phyloP scores from a whole-genome alignment of 495 filamentous ascomycete genomes.

The Trichocladium uniseriatum region DNA sequence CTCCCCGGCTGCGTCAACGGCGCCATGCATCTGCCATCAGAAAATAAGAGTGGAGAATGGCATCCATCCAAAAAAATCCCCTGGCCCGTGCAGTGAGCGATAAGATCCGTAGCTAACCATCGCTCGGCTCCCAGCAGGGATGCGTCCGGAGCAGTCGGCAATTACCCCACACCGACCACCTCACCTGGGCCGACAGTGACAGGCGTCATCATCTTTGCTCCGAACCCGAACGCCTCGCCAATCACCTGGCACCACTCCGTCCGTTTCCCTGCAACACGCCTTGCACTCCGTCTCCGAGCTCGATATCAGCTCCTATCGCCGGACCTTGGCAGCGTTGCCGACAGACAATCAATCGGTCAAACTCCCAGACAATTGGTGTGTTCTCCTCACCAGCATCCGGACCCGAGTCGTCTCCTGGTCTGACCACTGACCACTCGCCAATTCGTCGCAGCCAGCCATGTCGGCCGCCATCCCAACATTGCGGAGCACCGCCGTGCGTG shows the following conservation, averaged over 20 bases:
- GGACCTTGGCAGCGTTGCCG: neutral
- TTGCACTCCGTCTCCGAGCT: neutral
- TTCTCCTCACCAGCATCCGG: too few species aligned
- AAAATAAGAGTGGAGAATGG: too few species aligned
- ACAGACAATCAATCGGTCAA: neutral
- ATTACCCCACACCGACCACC: neutral
- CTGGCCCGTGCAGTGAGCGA: too few species aligned
- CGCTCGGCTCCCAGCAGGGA: too few species aligned
- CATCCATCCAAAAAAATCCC: too few species aligned
- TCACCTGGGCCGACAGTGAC: neutral
- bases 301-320: too few species aligned
- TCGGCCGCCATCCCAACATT: conserved; percentile 13
- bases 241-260: neutral
- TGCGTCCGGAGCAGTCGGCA: too few species aligned
- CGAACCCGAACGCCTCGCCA: neutral
- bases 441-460: conserved; percentile 11
- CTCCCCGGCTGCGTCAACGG: conserved; percentile 22
- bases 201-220: neutral
- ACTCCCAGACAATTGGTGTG: neutral
- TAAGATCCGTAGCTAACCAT: too few species aligned
- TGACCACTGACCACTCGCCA: neutral
- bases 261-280: neutral
- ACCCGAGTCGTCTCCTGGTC: neutral
- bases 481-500: conserved; percentile 15
- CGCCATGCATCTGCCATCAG: conserved; percentile 28